phyloP scores from a whole-genome alignment of 2,329 filamentous ascomycete species.

The Aspergillus japonicus region DNA sequence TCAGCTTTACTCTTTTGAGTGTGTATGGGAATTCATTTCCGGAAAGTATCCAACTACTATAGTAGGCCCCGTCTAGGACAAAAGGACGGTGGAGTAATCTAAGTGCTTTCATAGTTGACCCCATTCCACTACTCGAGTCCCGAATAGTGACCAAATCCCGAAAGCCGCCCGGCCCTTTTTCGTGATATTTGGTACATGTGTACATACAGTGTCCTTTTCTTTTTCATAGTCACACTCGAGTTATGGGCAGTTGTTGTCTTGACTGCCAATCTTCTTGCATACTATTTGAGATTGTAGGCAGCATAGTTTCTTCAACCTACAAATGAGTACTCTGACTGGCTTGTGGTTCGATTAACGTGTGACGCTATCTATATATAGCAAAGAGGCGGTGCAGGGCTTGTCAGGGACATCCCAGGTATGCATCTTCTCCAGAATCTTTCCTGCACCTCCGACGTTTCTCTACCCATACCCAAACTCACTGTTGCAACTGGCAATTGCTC shows the following conservation, averaged over 20 bases:
- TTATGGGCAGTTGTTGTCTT: neutral
- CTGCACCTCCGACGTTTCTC: too few relatives aligned
- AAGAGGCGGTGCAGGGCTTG: slow-evolving; percentile 15
- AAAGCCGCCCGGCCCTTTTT: neutral
- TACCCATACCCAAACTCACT: too few relatives aligned
- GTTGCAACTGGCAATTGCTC: too few relatives aligned
- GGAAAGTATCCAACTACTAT: neutral
- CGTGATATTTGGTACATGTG: neutral
- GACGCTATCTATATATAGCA: slow-evolving; percentile 14
- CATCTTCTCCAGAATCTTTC: neutral
- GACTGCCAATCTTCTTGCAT: neutral
- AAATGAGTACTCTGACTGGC: slow-evolving; percentile 2
- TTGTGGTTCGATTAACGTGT: slow-evolving; percentile 2
- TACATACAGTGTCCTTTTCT: too few relatives aligned
- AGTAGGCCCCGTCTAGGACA: neutral
- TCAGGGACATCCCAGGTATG: neutral
- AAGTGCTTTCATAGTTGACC: neutral
- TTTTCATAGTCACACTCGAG: neutral
- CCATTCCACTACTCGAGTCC: neutral
- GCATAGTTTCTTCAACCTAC: slow-evolving; percentile 10
- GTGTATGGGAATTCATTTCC: neutral
- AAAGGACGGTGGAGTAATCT: neutral
- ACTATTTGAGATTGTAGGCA: slow-evolving; percentile 6
- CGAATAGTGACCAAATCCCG: neutral
- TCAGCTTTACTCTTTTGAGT: neutral